A percentile compares a stretch with the other conserved stretches of the same genome.
Evolutionary conservation across 1,284 basidiomycete genomes (phyloP).

Genomic region (Fomes fomentarius): DNA sequence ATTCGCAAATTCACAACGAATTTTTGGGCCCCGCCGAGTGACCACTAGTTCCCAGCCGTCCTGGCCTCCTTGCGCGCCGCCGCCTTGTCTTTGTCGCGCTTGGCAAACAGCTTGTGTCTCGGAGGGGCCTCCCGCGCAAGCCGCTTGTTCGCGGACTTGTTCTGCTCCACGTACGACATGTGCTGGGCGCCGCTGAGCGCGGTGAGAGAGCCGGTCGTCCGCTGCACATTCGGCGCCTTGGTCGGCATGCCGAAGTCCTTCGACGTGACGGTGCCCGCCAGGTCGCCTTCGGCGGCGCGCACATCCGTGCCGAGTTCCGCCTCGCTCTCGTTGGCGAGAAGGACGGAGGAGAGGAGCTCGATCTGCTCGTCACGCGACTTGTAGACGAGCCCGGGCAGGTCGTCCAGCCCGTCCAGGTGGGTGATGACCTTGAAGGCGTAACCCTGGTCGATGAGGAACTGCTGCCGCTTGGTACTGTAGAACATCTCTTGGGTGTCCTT

Average conservation of each 20-base stretch:
- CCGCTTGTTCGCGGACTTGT: constrained; percentile 87
- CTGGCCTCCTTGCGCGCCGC: constrained; percentile 58
- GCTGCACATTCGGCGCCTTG: constrained; percentile 73
- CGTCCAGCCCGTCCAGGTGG: constrained; percentile 90
- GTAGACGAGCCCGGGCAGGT: constrained; percentile 90
- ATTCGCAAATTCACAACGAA: not conserved
- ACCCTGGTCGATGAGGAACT: constrained; percentile 98
- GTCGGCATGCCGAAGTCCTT: constrained; percentile 68
- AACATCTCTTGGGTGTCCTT: constrained; percentile 99
- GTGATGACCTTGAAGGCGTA: constrained; percentile 99
- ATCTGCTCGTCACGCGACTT: constrained; percentile 92
- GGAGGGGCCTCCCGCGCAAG: constrained; percentile 68
- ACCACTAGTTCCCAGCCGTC: constrained; percentile 18
- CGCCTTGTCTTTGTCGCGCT: constrained; percentile 73
- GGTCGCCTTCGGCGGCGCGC: constrained; percentile 74
- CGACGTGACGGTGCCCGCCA: constrained; percentile 78
- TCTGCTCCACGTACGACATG: constrained; percentile 91
- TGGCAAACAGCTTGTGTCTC: constrained; percentile 83
- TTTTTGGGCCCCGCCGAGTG: not conserved
- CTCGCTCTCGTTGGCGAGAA: constrained; percentile 90
- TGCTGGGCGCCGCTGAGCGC: constrained; percentile 88
- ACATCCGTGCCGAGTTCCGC: constrained; percentile 89
- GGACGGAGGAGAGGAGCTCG: constrained; percentile 89
- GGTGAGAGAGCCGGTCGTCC: constrained; percentile 84
- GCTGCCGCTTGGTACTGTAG: constrained; percentile 98